Base-by-base conservation (phyloP, 495 filamentous ascomycete species). In the Parmelia sp. region DNA sequence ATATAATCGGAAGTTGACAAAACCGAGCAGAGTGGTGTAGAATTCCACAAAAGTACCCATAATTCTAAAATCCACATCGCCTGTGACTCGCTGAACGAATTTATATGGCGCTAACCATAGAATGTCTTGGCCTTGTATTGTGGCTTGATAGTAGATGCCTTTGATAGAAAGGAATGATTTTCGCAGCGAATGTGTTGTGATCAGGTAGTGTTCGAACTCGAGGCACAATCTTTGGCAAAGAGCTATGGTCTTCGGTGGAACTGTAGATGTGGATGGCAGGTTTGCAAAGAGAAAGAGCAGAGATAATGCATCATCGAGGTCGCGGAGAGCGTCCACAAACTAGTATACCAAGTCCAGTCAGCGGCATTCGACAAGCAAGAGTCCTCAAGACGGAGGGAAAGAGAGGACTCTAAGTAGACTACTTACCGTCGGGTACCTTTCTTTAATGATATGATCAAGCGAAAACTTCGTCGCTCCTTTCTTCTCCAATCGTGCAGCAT, bases 41-140 rank as follows among this genome's bases (percentile, higher is more conserved):
- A 98, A 97, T 70, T 98, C 92, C 59, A 98, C 89, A 72, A 98
- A 98, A 3, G 95, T 98, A 49, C 89, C 91, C 94, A 98, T 98
- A 73, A 98, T 97, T 69, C 95, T 82, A 79, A 96, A 97, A 75
- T 98, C 94, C 57, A 98, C 86, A 75, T 97, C 94, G 19, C 87
- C 90, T 31, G 92, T 91, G 37, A 96, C 85, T 65, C 88, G 79
- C 77, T 97, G 95, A 68, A 96, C 96, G 76, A 98, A 98, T 67
- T 89, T 88, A 78, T 98, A 97, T 3, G 94, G 94, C 4, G 96
- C 94, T 25, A 98, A 80, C 94, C 94, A 98, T 72, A 98, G 79
- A 58, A 97, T 88, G 69, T 98, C 94, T 75, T 97, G 93, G n/a
- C 93, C 93, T 72, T 96, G 91, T 58, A 98, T 93, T 56, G 90